A percentile compares a stretch with the other conserved stretches of the same genome.
Conservation (phyloP, 2,329 filamentous ascomycete species). For the Fusarium vanettenii region DNA sequence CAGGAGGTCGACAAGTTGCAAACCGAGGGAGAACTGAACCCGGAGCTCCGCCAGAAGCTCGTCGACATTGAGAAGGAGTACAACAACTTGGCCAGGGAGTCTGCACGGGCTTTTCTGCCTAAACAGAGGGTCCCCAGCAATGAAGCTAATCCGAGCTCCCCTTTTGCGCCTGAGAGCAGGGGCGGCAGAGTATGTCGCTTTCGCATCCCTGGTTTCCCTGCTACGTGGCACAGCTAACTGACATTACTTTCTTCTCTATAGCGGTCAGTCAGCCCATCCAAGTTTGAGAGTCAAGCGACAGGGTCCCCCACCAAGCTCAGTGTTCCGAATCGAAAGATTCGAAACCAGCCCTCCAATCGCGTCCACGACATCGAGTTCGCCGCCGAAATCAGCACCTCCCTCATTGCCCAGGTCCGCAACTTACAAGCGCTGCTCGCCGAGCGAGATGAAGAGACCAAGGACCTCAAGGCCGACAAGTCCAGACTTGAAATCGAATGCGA, state of each 20-base stretch:
- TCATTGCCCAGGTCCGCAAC: conserved; percentile 93
- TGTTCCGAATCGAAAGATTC: conserved; percentile 86
- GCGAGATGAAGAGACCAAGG: conserved; percentile 86
- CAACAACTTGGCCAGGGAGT: conserved; percentile 91
- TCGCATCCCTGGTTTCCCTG: background rate
- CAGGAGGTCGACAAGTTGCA: conserved; percentile 85
- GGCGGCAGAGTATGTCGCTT: conserved; percentile 61
- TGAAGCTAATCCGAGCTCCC: conserved; percentile 66
- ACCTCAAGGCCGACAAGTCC: conserved; percentile 78
- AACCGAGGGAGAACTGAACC: conserved; percentile 80
- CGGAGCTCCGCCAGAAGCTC: conserved; percentile 85
- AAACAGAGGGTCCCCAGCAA: conserved; percentile 84
- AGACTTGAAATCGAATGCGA: conserved; percentile 86
- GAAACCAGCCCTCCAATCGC: conserved; percentile 88
- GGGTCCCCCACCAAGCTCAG: conserved; percentile 90
- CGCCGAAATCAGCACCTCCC: conserved; percentile 95
- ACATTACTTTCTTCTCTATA: conserved; percentile 49
- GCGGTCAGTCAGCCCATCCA: conserved; percentile 78
- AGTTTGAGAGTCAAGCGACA: conserved; percentile 86
- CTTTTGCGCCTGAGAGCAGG: conserved; percentile 64
- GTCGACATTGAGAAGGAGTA: conserved; percentile 93
- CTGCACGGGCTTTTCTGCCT: conserved; percentile 85
- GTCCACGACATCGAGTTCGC: conserved; percentile 98
- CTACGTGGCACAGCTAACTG: conserved; percentile 1
- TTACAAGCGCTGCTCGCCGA: conserved; percentile 87